Base-by-base conservation (phyloP, 2,329 filamentous ascomycete genomes). In the Macrophomina phaseolina region DNA sequence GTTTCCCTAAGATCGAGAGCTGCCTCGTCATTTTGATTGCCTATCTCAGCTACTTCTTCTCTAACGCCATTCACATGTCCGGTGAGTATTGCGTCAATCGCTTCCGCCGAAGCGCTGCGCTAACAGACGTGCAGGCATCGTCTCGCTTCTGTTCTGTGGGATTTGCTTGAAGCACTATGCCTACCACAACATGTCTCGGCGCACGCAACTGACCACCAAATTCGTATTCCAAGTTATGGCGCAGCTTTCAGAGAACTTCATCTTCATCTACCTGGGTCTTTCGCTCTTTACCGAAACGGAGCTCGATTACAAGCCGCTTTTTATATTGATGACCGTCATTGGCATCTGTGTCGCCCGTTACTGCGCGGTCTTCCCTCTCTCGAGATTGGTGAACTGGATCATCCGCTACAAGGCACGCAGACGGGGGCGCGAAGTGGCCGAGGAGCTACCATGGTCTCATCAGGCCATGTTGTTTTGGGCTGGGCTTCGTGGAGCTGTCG, bases 391-490 rank as follows among this genome's bases (percentile, higher is more conserved):
- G 78, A 99, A 99, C 79, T 94, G 91, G 86, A 91, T 97, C 74
- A 93, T 96, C 71, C 88, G 91, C 67, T 97, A 97, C 76, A 88
- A 93, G 55, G 92, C 94, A 16, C 86, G 88, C 60, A 88, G 92
- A 58, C 87, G 90, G 64, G 93, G 93, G 30, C 85, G 84, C 66
- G 91, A 97, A 67, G 87, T 90, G 5, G 87, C 88, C 16, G 94
- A 98, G 70, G 95, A 98, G 78, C 82, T 99, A 42, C 95, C 95
- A 0, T 96, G 93, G 76, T 93, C 92, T 72, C 97, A 98, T 79
- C 95, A 98, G 79, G 93, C 91, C n/a, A 98, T 99, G 95, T 87
- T 99, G n/a, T 99, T 97, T 81, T 99, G 95, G 95, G 95, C 95
- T 16, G 95, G 95, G 32, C 85, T 99, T 36, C 92, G 95, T 69